Evolutionary conservation across 2,329 filamentous ascomycete species (phyloP), one percentile per base, ranked within the genome.

Genomic region (Colletotrichum sp.): DNA sequence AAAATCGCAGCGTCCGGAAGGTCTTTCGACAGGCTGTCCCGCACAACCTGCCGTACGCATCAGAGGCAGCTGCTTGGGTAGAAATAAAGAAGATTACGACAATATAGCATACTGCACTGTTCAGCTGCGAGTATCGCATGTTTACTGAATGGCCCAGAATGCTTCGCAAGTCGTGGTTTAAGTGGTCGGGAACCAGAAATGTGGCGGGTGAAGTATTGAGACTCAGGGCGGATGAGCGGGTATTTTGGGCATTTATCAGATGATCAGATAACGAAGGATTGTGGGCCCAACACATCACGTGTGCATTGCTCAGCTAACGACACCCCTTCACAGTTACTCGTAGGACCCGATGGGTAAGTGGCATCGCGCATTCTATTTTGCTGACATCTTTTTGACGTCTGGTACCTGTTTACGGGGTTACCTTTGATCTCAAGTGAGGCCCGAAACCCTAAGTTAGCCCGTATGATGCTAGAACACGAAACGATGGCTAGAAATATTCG

Each of bases 271-370:
- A 62, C 6, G 18, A 28, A 16, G 59, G 59, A 13, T 34, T 62
- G 59, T 62, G 59, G 59, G 28, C 15, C 26, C 18, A 62, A 8
- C 4, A 5, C 28, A 62, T 62, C 59, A 62, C 59, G 59, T 62
- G 59, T 30, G 15, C 59, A 62, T 78, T 94, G 91, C 82, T 92
- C 93, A 80, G 44, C 44, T 48, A 48, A 48, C 9, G 9, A 48
- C 44, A 48, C 44, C 44, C 44, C 44, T 48, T 22, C 9, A n/a
- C 4, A 44, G 39, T 22, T 4, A 4, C 1, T 12, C 0, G 18
- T 12, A 22, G 44, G 10, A 48, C 9, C 12, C 39, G 3, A 44
- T 44, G 8, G 8, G 8, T 44, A n/a, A 18, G 5, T 6, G 16
- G 16, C 9, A n/a, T 44, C 5, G 39, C 39, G 39, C 18, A n/a